Base-by-base conservation (phyloP, 2,329 filamentous ascomycete genomes). In the Diatrype stigma region DNA sequence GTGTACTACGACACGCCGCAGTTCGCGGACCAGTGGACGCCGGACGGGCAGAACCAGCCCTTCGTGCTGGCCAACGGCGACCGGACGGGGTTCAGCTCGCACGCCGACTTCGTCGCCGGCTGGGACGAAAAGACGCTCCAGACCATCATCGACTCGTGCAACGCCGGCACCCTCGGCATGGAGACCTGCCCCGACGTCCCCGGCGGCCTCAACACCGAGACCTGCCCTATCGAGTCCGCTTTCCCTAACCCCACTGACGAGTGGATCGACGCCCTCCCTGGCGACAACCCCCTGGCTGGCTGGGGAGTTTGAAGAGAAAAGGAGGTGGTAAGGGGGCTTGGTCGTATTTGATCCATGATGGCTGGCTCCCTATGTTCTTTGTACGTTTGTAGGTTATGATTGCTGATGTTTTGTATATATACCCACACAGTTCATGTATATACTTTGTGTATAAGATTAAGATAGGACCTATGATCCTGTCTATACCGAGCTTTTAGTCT, bases 1-100 rank as follows among this genome's bases (percentile, higher is more conserved):
- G 70, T 74, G 52, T 83, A 81, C 74, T 82, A 76, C 73, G 71
- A 82, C 67, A 82, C 80, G 14, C 73, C 71, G 40, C 62, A 66
- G 48, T 80, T 81, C 60, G 51, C 62, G 47, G 69, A 71, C 56
- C 76, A 77, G 59, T 82, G 79, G 79, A 70, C 72, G 22, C 67
- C 70, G 35, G 70, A 76, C 56, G 71, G 75, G 52, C 77, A 77
- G 57, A 63, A 63, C 21, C 79, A 81, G 69, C 83, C 83, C 5
- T 89, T 89, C 60, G 81, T 89, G 51, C 79, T 87, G 42, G 72
- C 85, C 54, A 84, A 82, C 61, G 86, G 86, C 40, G 86, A 90
- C 51, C 71, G 75, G n/a, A 87, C 86, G 6, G 87, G 86, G 52
- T 89, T 80, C 70, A 82, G 82, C 59, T 77, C 78, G 54, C 86